Evolutionary conservation across 768 basidiomycete genomes (phyloP).

Genomic region (Russula sp.): DNA sequence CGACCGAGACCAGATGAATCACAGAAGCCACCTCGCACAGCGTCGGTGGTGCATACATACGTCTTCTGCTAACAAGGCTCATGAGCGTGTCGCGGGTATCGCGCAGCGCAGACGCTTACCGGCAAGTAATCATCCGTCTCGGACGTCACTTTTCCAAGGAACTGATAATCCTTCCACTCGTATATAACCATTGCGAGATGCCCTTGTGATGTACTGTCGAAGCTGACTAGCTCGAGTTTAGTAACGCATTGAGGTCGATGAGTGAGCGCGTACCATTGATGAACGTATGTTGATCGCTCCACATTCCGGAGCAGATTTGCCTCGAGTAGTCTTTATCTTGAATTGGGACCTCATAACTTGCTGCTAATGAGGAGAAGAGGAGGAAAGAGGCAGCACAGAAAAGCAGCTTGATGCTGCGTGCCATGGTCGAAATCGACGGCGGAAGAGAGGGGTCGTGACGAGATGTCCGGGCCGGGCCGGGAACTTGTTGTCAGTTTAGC

Average conservation of each 20-base stretch:
- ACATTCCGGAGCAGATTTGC: conserved; percentile 97
- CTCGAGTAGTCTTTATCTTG: conserved; percentile 76
- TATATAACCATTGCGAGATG: conserved; percentile 94
- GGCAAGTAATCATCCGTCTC: conserved; percentile 53
- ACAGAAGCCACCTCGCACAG: conserved; percentile 72
- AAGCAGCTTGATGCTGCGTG: conserved; percentile 22
- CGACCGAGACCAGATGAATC: conserved; percentile 66
- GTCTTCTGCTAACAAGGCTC: conserved; percentile 64
- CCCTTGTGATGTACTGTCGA: conserved; percentile 73
- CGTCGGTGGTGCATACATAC: conserved; percentile 87
- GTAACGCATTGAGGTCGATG: conserved; percentile 19
- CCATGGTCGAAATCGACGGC: conserved; percentile 13
- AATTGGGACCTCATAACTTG: conserved; percentile 63
- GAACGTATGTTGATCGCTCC: conserved; percentile 70
- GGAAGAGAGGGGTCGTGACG: conserved; percentile 18
- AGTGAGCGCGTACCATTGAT: conserved; percentile 66
- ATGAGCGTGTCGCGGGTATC: conserved; percentile 27
- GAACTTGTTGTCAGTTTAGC: background rate
- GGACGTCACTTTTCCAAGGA: conserved; percentile 72
- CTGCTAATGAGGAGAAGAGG: conserved; percentile 27
- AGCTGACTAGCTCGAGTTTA: conserved; percentile 56
- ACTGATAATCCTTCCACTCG: conserved; percentile 87
- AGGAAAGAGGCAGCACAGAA: conserved; percentile 31
- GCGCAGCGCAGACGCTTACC: conserved; percentile 46
- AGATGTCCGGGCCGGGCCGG: conserved; percentile 6